Evolutionary conservation across 768 basidiomycete species (phyloP).

Genomic region (Auricularia sp.): DNA sequence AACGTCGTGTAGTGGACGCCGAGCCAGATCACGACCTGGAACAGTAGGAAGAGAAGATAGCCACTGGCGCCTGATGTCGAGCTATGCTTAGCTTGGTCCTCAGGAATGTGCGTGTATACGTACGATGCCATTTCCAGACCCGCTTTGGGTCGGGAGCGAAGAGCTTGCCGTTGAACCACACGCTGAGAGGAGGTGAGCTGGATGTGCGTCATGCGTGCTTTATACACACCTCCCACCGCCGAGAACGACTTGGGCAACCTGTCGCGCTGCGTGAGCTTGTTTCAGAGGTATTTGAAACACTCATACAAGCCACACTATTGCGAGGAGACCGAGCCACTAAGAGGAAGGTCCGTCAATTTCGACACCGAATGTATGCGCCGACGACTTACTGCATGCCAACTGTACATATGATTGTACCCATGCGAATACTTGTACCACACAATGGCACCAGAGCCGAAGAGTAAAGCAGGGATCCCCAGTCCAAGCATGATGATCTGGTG

Average conservation of each 20-base stretch:
- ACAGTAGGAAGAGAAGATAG: constrained; percentile 51
- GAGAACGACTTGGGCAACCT: constrained; percentile 41
- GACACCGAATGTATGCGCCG: background rate
- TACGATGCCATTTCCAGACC: constrained; percentile 76
- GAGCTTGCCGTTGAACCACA: constrained; percentile 59
- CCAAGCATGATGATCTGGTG: constrained; percentile 57
- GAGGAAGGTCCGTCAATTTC: background rate
- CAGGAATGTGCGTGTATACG: background rate
- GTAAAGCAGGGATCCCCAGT: constrained; percentile 45
- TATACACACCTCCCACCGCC: constrained; percentile 42
- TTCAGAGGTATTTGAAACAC: background rate
- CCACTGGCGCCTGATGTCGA: constrained; percentile 47
- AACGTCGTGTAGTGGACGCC: constrained; percentile 65
- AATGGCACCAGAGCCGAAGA: constrained; percentile 52
- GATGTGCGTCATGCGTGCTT: background rate
- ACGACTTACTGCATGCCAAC: constrained; percentile 62
- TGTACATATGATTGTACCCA: constrained; percentile 46
- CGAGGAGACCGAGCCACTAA: constrained; percentile 55
- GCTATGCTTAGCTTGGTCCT: background rate
- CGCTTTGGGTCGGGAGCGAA: constrained; percentile 69
- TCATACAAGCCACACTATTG: constrained; percentile 43
- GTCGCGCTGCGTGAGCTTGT: background rate
- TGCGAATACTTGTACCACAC: constrained; percentile 48
- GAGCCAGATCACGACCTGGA: constrained; percentile 54
- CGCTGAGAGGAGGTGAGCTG: constrained; percentile 20